phyloP scores from a whole-genome alignment of 2,329 filamentous ascomycete species.

The Phialocephala subalpina region DNA sequence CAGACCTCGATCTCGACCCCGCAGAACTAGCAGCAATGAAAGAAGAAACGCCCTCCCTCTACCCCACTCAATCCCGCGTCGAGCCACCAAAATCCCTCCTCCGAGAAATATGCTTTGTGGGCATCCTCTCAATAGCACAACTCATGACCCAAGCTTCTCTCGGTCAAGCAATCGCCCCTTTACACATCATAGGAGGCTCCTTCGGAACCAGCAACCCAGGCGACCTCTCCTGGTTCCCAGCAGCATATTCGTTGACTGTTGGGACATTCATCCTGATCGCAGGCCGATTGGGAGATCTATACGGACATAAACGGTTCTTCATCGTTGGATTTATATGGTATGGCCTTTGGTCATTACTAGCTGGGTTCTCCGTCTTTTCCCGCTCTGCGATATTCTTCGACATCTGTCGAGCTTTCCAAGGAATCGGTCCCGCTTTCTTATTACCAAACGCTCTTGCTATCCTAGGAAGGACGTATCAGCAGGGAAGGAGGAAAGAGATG shows the following conservation, averaged over 20 bases:
- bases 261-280: conserved; percentile 61
- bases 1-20: not conserved
- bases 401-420: conserved; percentile 61
- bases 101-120: conserved; percentile 50
- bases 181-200: conserved; percentile 55
- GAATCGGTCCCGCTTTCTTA: conserved; percentile 59
- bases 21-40: not conserved
- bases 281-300: conserved; percentile 60
- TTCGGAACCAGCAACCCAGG: conserved; percentile 54
- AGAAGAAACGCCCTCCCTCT: conserved; percentile 13
- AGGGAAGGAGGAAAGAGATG: conserved; percentile 53
- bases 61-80: conserved; percentile 20
- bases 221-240: conserved; percentile 62
- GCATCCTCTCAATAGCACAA: conserved; percentile 54
- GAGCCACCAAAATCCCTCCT: conserved; percentile 28
- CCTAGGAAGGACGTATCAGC: conserved; percentile 55
- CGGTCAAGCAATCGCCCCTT: conserved; percentile 55
- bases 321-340: conserved; percentile 53
- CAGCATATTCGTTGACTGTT: conserved; percentile 64
- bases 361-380: conserved; percentile 41
- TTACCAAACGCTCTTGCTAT: conserved; percentile 61
- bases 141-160: conserved; percentile 58
- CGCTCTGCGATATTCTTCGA: conserved; percentile 49
- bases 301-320: conserved; percentile 58
- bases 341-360: conserved; percentile 37